Evolutionary conservation across 202 grass and related monocot species (phyloP).

Genomic region (Panicum virgatum): DNA sequence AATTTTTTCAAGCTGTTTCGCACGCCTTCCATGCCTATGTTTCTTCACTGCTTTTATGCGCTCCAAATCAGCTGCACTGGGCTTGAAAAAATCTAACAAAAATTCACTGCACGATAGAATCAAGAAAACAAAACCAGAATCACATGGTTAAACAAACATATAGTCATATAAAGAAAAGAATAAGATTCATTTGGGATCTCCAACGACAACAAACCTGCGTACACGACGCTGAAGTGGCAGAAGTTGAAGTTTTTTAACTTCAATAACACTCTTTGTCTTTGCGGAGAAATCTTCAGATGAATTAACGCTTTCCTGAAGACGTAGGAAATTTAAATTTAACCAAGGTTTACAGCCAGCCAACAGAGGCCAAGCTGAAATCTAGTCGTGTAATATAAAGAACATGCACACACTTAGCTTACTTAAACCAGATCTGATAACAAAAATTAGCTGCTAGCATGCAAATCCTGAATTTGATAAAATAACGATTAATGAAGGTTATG

Average conservation of each 20-base stretch:
- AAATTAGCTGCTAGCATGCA: neutral
- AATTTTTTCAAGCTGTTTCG: conserved; percentile 96
- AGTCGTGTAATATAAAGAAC: neutral
- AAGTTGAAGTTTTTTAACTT: conserved; percentile 99
- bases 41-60: conserved; percentile 90
- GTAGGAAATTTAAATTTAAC: conserved; percentile 28
- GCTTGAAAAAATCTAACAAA: conserved; percentile 94
- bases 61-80: conserved; percentile 67
- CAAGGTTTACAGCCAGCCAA: neutral
- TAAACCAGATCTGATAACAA: neutral
- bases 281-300: conserved; percentile 90
- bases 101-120: conserved; percentile 76
- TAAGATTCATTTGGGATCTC: neutral
- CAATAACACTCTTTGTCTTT: conserved; percentile 97
- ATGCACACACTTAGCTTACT: neutral
- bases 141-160: conserved; percentile 20
- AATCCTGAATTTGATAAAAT: neutral
- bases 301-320: conserved; percentile 78
- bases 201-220: conserved; percentile 61
- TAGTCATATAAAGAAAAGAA: conserved; percentile 6
- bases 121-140: conserved; percentile 29
- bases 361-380: conserved; percentile 28
- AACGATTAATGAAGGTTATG: neutral
- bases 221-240: conserved; percentile 81
- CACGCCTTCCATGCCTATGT: conserved; percentile 85